A percentile compares a stretch with the other conserved stretches of the same genome.
Conservation (phyloP, 257 asterid species). For the Fraxinus excelsior region DNA sequence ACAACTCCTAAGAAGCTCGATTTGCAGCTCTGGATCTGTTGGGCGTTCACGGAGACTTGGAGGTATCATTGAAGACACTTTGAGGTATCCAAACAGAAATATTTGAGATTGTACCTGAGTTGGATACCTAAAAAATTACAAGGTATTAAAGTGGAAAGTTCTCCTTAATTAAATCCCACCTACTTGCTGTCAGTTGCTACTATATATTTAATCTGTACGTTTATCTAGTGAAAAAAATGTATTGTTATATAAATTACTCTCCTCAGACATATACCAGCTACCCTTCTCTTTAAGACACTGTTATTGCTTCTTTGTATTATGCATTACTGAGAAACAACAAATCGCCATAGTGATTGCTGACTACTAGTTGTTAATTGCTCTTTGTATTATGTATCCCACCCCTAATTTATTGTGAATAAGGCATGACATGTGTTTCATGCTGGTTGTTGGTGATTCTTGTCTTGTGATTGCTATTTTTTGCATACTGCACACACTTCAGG, state of each 20-base stretch:
- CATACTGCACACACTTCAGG: neutral
- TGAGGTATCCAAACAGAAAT: conserved; percentile 19
- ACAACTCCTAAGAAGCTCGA: conserved; percentile 30
- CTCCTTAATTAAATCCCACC: conserved; percentile 16
- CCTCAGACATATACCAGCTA: conserved; percentile 1
- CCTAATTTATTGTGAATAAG: neutral
- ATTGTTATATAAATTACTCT: conserved; percentile 28
- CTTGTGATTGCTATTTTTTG: neutral
- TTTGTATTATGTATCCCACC: neutral
- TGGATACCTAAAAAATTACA: conserved; percentile 25
- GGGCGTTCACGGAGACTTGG: conserved; percentile 27
- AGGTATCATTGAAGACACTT: conserved; percentile 28
- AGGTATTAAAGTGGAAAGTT: conserved; percentile 24
- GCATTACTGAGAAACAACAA: neutral
- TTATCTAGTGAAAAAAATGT: conserved; percentile 24
- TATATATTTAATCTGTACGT: conserved; percentile 25
- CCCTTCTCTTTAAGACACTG: neutral
- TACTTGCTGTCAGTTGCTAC: conserved; percentile 34
- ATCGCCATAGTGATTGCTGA: neutral
- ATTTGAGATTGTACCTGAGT: conserved; percentile 19
- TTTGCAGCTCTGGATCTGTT: conserved; percentile 23
- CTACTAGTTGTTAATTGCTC: neutral
- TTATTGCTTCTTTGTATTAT: neutral
- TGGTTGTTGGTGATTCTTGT: neutral
- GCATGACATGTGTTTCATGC: neutral